phyloP scores from a whole-genome alignment of 495 filamentous ascomycete genomes.

The Apiosordaria backusii region DNA sequence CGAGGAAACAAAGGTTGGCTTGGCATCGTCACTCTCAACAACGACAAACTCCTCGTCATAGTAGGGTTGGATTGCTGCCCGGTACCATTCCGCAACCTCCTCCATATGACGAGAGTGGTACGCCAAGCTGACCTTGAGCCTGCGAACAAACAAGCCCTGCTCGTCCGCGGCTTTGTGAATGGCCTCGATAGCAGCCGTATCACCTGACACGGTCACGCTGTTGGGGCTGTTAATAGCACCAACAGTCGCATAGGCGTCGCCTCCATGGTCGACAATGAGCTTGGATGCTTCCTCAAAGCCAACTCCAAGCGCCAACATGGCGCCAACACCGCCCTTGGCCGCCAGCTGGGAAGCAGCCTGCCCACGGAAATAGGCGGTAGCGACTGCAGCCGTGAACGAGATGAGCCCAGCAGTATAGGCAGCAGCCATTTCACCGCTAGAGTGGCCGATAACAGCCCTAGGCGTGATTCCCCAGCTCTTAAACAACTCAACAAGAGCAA shows the following conservation, averaged over 20 bases:
- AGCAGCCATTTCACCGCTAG: constrained; percentile 56
- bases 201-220: constrained; percentile 47
- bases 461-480: constrained; percentile 44
- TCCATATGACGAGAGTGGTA: constrained; percentile 48
- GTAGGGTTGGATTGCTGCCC: constrained; percentile 17
- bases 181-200: constrained; percentile 33
- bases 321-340: constrained; percentile 22
- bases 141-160: constrained; percentile 34
- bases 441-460: constrained; percentile 50
- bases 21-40: not conserved
- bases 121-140: constrained; percentile 36
- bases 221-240: constrained; percentile 50
- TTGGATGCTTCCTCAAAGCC: constrained; percentile 36
- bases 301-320: constrained; percentile 43
- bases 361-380: constrained; percentile 43
- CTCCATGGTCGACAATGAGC: constrained; percentile 28
- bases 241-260: constrained; percentile 26
- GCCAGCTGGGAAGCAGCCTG: constrained; percentile 23
- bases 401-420: constrained; percentile 40
- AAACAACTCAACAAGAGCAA: constrained; percentile 51
- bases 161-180: constrained; percentile 26
- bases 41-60: constrained; percentile 23
- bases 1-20: constrained; percentile 30
- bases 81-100: constrained; percentile 37
- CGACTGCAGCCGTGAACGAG: constrained; percentile 43